Evolutionary conservation across 2,329 filamentous ascomycete species (phyloP), one percentile per base, ranked within the genome.

Genomic region (Ascochyta lentis): DNA sequence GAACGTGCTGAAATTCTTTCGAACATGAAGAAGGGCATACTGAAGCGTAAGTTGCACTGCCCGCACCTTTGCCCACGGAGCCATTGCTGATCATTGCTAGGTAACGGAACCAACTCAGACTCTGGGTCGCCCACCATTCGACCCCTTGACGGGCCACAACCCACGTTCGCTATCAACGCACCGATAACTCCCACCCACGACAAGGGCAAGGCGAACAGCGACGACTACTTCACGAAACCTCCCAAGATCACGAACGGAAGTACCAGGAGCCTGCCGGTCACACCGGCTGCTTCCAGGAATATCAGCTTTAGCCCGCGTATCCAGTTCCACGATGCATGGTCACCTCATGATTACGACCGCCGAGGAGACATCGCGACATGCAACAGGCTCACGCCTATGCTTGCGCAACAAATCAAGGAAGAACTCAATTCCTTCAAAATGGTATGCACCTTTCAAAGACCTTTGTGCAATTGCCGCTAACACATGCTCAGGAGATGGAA

Each of bases 391-490:
- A 99, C 95, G 44, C 95, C 95, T 12, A 93, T 97, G 84, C 85
- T 99, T 61, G 95, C 95, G 41, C 95, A 99, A 79, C 95, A 99
- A 77, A 99, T 99, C 80, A 98, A 98, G 80, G 95, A 99, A 80
- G 95, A 99, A 80, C 86, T 99, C 67, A 99, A 99, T 80, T 96
- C 89, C 67, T 99, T 99, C 84, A 99, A 99, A 78, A 99, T 99
- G 95, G 92, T 95, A 81, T 59, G 88, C 33, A 10, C 9, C n/a
- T 10, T 1, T 7, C 5, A 24, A 26, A n/a, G 13, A 24, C 15
- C 2, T 12, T 15, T n/a, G 4, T 40, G 10, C 23, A 35, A 16
- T n/a, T 4, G 2, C 44, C 60, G 64, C 81, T 85, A 76, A 85
- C 67, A 35, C 40, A 15, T n/a, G 15, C 13, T 49, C 41, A 98